Evolutionary conservation across 768 basidiomycete species (phyloP).

Genomic region (Trametes punicea): DNA sequence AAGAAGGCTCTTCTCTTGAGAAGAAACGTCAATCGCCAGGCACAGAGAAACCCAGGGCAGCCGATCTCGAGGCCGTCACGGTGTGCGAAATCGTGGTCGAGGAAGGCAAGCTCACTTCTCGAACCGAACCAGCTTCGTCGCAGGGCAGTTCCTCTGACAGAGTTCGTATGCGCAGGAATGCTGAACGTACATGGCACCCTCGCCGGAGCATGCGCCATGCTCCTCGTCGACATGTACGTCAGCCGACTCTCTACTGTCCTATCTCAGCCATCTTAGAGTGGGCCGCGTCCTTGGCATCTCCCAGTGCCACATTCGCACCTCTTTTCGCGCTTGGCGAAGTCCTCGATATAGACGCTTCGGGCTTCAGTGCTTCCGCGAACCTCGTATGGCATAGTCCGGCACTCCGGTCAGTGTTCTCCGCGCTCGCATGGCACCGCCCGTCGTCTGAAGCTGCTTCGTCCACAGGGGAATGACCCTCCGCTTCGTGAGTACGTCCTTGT

Average conservation of each 20-base stretch:
- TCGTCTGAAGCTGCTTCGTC: background rate
- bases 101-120: constrained; percentile 17
- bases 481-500: constrained; percentile 22
- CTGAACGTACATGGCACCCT: constrained; percentile 27
- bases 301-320: constrained; percentile 22
- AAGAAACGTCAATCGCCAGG: background rate
- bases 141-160: background rate
- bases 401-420: constrained; percentile 12
- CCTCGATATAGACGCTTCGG: constrained; percentile 13
- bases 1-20: background rate
- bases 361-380: constrained; percentile 24
- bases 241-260: background rate
- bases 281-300: too few species aligned
- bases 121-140: background rate
- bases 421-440: background rate
- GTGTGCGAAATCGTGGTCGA: constrained; percentile 24
- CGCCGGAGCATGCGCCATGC: constrained; percentile 20
- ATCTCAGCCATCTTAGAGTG: too few species aligned
- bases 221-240: constrained; percentile 26
- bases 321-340: constrained; percentile 21
- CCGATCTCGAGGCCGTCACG: constrained; percentile 17
- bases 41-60: background rate
- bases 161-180: constrained; percentile 23
- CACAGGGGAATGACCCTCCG: constrained; percentile 23
- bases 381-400: constrained; percentile 24